Evolutionary conservation across 148 eudicot species (phyloP).

Genomic region (Nyssa sinensis): DNA sequence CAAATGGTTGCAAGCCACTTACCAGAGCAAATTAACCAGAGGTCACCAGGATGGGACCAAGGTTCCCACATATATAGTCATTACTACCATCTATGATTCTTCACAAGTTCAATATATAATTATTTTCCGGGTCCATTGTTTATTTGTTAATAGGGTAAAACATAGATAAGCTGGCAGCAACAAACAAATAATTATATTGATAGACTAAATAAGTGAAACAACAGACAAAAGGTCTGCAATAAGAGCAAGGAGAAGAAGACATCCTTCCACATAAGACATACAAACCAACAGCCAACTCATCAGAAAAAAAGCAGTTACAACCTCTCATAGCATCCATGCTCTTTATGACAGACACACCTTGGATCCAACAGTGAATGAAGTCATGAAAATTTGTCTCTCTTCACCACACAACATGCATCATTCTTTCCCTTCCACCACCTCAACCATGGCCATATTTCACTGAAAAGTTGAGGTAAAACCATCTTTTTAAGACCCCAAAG

Average conservation of each 20-base stretch:
- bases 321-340: background rate
- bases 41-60: no score
- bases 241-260: slow-evolving; percentile 23
- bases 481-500: background rate
- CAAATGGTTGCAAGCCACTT: no score
- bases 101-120: background rate
- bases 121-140: no score
- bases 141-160: background rate
- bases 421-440: background rate
- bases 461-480: background rate
- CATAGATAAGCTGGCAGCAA: background rate
- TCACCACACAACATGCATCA: background rate
- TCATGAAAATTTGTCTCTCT: background rate
- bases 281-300: slow-evolving; percentile 11
- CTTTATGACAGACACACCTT: background rate
- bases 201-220: slow-evolving; percentile 6
- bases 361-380: slow-evolving; percentile 5
- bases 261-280: slow-evolving; percentile 3
- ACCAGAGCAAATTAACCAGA: no score
- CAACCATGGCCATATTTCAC: background rate
- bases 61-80: no score
- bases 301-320: slow-evolving; percentile 4
- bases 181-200: slow-evolving; percentile 3
- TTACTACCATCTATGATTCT: background rate
- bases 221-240: slow-evolving; percentile 17